Percentiles rank a stretch among this genome's conserved stretches.
phyloP scores from a whole-genome alignment of 2,329 filamentous ascomycete species.

The Cryoendolithus antarcticus region DNA sequence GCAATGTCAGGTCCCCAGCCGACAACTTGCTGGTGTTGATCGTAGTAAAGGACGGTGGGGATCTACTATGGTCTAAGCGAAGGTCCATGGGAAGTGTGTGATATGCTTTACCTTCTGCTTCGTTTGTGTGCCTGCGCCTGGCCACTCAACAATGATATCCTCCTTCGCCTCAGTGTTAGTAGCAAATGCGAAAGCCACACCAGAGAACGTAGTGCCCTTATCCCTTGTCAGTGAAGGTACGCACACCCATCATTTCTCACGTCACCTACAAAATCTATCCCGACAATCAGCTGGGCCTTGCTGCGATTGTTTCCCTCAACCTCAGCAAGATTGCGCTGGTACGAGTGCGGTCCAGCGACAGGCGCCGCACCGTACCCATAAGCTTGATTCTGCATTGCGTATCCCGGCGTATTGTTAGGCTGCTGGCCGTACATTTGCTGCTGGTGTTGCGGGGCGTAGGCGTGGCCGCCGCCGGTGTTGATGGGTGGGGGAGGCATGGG shows the following conservation, averaged over 20 bases:
- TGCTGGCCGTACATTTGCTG: slow-evolving; percentile 29
- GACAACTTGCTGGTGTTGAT: slow-evolving; percentile 99
- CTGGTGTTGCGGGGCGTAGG: slow-evolving; percentile 35
- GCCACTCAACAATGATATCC: slow-evolving; percentile 99
- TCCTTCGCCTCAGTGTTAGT: slow-evolving; percentile 97
- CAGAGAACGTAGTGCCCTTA: slow-evolving; percentile 93
- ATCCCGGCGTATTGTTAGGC: slow-evolving; percentile 22
- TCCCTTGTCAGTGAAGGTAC: slow-evolving; percentile 6
- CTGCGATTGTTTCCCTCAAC: slow-evolving; percentile 79
- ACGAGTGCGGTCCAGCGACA: slow-evolving; percentile 10
- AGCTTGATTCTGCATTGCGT: slow-evolving; percentile 22
- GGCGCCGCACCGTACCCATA: slow-evolving; percentile 7
- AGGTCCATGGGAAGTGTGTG: neutral
- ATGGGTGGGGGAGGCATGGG: slow-evolving; percentile 33
- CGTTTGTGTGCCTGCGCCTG: slow-evolving; percentile 89
- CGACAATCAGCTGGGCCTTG: slow-evolving; percentile 95
- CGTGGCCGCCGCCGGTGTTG: slow-evolving; percentile 36
- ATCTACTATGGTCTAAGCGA: slow-evolving; percentile 46
- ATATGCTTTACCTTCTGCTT: slow-evolving; percentile 77
- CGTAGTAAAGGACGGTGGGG: slow-evolving; percentile 97
- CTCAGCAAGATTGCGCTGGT: slow-evolving; percentile 36
- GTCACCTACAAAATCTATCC: slow-evolving; percentile 82
- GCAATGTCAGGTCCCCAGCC: slow-evolving; percentile 98
- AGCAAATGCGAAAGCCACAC: slow-evolving; percentile 83
- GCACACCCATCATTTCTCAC: neutral